Base-by-base conservation (phyloP, 2,329 filamentous ascomycete genomes). In the Fulvia fulva region DNA sequence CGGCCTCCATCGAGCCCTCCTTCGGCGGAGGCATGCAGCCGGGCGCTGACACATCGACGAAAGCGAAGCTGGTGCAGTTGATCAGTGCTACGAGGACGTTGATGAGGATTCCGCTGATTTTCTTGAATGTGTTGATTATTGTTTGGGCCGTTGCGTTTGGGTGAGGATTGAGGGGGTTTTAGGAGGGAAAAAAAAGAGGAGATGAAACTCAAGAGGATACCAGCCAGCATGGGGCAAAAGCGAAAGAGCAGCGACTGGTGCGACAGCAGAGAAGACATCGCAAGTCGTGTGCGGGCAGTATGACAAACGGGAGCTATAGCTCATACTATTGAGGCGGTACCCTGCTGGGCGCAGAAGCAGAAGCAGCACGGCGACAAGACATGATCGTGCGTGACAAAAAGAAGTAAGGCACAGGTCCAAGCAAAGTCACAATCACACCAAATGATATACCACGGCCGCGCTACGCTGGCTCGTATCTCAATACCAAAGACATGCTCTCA, bases 61-160 rank as follows among this genome's bases (percentile, higher is more conserved):
- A 94, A 76, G 87, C 87, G 53, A 94, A 94, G 75, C 81, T 92
- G 44, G 87, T 97, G 68, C 91, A 96, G 73, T 77, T 97, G 69
- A 94, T 97, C 65, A 89, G 90, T 34, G 94, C 90, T 70, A 88
- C 97, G 67, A 83, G 93, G 74, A 96, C 90, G 58, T 80, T 97
- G 55, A 96, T 96, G 90, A 85, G 93, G 79, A 91, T 93, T 81
- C 91, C 91, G 14, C 76, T 96, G 63, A 95, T 96, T 75, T 83
- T 85, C 62, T 85, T 93, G 69, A 96, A 96, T 74, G 86, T 87
- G 5, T 74, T 92, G 65, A 87, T 96, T 65, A 94, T 96, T 71
- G 73, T 91, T 59, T 96, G 68, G 69, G 65, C 69, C 2, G 63
- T 71, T 37, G 68, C 68, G 3, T 71, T 72, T 55, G 69, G 70